Percentiles rank a stretch among this genome's conserved stretches.
Evolutionary conservation across 345 rosid species (phyloP).

Genomic region (Brassica juncea): DNA sequence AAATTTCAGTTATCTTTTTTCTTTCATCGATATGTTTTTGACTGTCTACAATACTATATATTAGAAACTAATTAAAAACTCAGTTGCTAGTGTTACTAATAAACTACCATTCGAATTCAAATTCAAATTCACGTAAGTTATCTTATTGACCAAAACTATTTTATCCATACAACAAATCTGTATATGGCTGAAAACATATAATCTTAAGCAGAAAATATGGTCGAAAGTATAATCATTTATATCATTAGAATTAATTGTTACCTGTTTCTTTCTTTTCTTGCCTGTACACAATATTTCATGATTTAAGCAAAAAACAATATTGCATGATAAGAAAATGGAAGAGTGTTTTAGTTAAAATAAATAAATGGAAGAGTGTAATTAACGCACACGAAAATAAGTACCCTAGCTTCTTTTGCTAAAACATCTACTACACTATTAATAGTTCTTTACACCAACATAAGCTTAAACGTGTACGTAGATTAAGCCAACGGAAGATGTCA

Average conservation of each 20-base stretch:
- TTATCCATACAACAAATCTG: not conserved
- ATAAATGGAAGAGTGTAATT: not conserved
- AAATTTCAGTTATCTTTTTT: not conserved
- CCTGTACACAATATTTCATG: not conserved
- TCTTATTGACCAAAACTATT: not conserved
- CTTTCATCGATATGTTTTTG: not conserved
- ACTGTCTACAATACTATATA: not conserved
- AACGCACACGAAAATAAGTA: not conserved
- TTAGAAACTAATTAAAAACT: too few species aligned
- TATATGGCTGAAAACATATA: not conserved
- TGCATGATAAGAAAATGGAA: not conserved
- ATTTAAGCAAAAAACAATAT: not conserved
- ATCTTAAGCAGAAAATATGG: not conserved
- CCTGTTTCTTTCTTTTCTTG: not conserved
- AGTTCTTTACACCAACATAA: not conserved
- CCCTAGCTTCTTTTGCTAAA: not conserved
- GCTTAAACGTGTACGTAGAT: not conserved
- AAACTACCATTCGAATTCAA: not conserved
- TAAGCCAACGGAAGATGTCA: not conserved
- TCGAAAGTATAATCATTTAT: not conserved
- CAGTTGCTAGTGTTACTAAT: too few species aligned
- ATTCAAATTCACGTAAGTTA: not conserved
- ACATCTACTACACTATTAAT: not conserved
- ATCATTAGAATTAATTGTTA: too few species aligned
- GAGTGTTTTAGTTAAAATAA: not conserved